Base-by-base conservation (phyloP, 208 protist genomes). In the Angomonas desouzai region DNA sequence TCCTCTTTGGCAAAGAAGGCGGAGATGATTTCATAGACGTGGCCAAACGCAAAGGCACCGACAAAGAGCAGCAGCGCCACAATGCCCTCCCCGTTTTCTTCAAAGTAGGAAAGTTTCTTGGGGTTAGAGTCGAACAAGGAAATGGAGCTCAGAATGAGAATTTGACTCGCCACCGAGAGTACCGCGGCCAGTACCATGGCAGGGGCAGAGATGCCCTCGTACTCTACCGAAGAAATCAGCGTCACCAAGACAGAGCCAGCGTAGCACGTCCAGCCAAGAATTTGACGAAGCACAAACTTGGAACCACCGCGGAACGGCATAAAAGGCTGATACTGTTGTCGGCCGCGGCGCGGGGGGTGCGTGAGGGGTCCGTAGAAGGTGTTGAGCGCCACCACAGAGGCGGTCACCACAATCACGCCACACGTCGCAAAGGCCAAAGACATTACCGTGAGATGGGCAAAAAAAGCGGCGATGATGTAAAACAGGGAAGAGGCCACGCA, bases 231-330 rank as follows among this genome's bases (percentile, higher is more conserved):
- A 6, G 68, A 71, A 56, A 82, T 76, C 0, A 93, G 71, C 27
- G 87, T 88, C 22, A 91, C 49, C 13, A 93, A 62, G 29, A 89
- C 67, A 13, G 62, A 61, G 28, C 27, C 58, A 3, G 82, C 23
- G 58, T 81, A 93, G 69, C 75, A 81, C 36, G 60, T 55, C 84
- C 87, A 91, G 29, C 82, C 87, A 0, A 66, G 62, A 29, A 82
- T 74, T 64, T 93, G 87, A 32, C 78, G 67, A 3, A 71, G 55
- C 36, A 90, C 70, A 60, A 87, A 93, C 10, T 70, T 66, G 36
- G 74, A 53, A 1, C 84, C 87, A 27, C 87, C 87, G 45, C 72
- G 65, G 75, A 93, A 93, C 16, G 84, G 87, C 82, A 91, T 91
- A 51, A 91, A 90, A 23, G 74, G 64, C 25, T 65, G 59, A 64